Base-by-base conservation (phyloP, 202 grass and related monocot species). In the Bolboschoenoplectus hybrid region DNA sequence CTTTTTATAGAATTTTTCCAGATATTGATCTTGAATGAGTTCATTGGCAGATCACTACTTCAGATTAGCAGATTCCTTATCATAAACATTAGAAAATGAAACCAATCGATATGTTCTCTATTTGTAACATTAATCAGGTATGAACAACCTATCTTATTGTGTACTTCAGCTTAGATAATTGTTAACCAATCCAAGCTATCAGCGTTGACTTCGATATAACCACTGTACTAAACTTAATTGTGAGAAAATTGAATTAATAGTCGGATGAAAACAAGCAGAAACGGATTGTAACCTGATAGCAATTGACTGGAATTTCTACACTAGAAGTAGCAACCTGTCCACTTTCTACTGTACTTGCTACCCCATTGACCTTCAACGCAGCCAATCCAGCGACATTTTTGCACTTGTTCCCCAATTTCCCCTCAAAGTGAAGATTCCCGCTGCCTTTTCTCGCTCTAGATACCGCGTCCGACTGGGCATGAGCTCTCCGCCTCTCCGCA, bases 241-340 rank as follows among this genome's bases (percentile, higher is more conserved):
- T 35, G 73, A 32, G 32, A 55, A 71, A 2, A 55, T 20, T 5
- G 4, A 77, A 53, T 68, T 41, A 43, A 41, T 41, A 40, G 38
- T 17, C 66, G 12, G 66, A 68, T 2, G 17, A 73, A 39, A 73
- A 26, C 69, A 26, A 79, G 74, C 9, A 56, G 17, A 19, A 86
- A 58, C 13, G 56, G 38, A 50, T 12, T n/a, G 57, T 87, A 84
- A 95, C 95, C 95, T 97, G 91, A 84, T 96, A 99, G 81, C 93
- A 99, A 67, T 92, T 99, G 86, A 97, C 90, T 19, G 93, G 93
- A 90, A 99, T 97, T 88, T 99, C 93, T 47, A 99, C 90, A 67
- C 73, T 83, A 19, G 84, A 32, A 61, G 80, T 32, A 84, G 75
- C 87, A 85, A 79, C 62, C 66, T 89, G 86, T 62, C 67, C 55